Conservation (phyloP, 768 basidiomycete species). For the Clavulina sp. region DNA sequence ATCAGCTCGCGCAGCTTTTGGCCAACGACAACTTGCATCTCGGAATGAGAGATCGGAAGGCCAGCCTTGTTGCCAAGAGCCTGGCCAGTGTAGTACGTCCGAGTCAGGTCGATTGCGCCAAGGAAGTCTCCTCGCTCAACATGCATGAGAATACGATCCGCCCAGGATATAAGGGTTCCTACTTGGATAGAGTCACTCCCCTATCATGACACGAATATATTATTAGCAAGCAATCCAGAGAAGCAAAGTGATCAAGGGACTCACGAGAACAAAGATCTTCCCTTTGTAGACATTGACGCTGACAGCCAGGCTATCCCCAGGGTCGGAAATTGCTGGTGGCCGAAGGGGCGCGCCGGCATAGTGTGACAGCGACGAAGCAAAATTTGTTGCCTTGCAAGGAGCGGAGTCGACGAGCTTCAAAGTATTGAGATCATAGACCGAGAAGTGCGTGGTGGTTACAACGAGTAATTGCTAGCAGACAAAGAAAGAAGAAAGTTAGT, state of each 20-base stretch:
- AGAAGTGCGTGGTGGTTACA: constrained; percentile 37
- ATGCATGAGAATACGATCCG: constrained; percentile 70
- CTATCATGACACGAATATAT: constrained; percentile 29
- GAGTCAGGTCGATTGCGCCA: constrained; percentile 70
- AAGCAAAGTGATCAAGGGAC: neutral
- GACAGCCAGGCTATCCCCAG: constrained; percentile 23
- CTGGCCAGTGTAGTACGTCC: constrained; percentile 61
- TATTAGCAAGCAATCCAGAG: constrained; percentile 2
- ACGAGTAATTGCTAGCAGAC: constrained; percentile 45
- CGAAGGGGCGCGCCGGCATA: constrained; percentile 5
- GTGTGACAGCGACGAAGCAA: constrained; percentile 17
- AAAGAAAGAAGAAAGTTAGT: neutral
- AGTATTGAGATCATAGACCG: constrained; percentile 49
- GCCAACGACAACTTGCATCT: constrained; percentile 47
- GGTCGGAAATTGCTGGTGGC: neutral
- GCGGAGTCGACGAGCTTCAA: constrained; percentile 44
- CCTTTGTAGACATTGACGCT: constrained; percentile 74
- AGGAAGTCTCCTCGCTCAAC: constrained; percentile 82
- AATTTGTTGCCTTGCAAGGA: constrained; percentile 34
- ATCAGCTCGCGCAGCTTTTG: constrained; percentile 67
- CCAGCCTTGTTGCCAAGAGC: constrained; percentile 77
- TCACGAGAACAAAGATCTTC: constrained; percentile 76
- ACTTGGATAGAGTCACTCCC: constrained; percentile 49
- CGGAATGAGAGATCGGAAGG: constrained; percentile 49
- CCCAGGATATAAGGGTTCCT: constrained; percentile 85